phyloP scores from a whole-genome alignment of 805 yeast genomes.

The Blastobotrys mokoenaii region DNA sequence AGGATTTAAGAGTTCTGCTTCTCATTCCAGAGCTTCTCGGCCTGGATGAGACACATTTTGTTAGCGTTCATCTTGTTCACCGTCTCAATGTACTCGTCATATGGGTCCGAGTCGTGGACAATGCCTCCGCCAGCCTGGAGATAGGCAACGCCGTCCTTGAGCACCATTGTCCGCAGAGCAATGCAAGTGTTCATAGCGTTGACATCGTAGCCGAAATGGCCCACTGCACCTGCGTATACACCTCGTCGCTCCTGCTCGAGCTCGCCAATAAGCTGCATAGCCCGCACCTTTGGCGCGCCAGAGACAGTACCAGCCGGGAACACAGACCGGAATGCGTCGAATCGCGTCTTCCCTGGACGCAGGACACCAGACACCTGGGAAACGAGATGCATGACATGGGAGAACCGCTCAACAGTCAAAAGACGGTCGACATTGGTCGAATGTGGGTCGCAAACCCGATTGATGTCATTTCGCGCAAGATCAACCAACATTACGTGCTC shows the following conservation, averaged over 20 bases:
- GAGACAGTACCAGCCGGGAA: conserved; percentile 99
- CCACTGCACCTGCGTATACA: conserved; percentile 98
- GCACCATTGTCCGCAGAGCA: conserved; percentile 94
- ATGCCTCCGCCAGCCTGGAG: conserved; percentile 99
- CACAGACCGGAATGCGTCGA: conserved; percentile 94
- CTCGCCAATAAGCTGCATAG: conserved; percentile 90
- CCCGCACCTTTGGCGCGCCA: conserved; percentile 96
- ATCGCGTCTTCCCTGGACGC: conserved; percentile 74
- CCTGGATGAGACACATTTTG: conserved; percentile 82
- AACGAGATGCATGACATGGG: conserved; percentile 95
- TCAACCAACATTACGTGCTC: conserved; percentile 99
- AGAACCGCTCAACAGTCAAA: conserved; percentile 83
- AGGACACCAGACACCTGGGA: conserved; percentile 90
- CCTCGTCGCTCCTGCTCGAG: conserved; percentile 90
- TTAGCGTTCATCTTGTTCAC: conserved; percentile 96
- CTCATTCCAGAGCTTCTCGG: conserved; percentile 49
- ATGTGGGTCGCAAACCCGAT: conserved; percentile 83
- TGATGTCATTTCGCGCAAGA: conserved; percentile 91
- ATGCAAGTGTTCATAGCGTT: conserved; percentile 94
- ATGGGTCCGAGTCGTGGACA: conserved; percentile 89
- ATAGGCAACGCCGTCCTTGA: conserved; percentile 81
- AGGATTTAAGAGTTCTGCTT: too few species aligned
- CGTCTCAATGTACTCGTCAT: conserved; percentile 92
- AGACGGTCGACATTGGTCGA: conserved; percentile 83
- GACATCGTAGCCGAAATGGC: conserved; percentile 96